Evolutionary conservation across 1,284 basidiomycete genomes (phyloP), one percentile per base, ranked within the genome.

Genomic region (Ganoderma leucocontextum): DNA sequence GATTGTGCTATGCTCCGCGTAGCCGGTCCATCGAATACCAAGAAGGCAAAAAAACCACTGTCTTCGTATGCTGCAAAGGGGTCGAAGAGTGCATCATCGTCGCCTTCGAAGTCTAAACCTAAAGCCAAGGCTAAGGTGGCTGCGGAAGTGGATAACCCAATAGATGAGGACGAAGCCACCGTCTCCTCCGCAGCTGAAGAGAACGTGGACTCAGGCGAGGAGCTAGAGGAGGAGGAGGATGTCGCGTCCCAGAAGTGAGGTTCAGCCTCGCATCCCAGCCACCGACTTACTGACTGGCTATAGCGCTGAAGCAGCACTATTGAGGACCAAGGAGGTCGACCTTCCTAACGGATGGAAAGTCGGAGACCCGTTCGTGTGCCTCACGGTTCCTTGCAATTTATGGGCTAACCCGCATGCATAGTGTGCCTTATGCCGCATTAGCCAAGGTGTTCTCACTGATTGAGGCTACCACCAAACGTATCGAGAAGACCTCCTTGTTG

Each of bases 381-480:
- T 49, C 49, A 12, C 60, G 22, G 36, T 10, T 44, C 13, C 19
- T 4, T 9, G 22, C 29, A 33, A 63, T n/a, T 65, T 39, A 67
- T 76, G 65, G 44, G 61, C 39, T 42, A n/a, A 67, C 36, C n/a
- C 41, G 29, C 6, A 44, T 60, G 6, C 19, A 33, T 15, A 97
- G 96, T 1, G 93, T 99, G 13, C 97, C 98, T 0, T 99, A 99
- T 79, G 91, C 95, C 10, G 95, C 96, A 2, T 86, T 99, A 35
- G 91, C 96, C 1, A 91, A 95, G 70, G 91, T 94, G 0, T 99
- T 99, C 78, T 87, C 91, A 39, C 83, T 94, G 63, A 99, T 99
- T 72, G 97, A 98, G 80, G 90, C 91, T 2, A 99, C 98, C 0
- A 98, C 97, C 1, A 99, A 99, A 78, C 93, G 98, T 8, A 83